Evolutionary conservation across 495 filamentous ascomycete species (phyloP).

Genomic region (Neurospora terricola): DNA sequence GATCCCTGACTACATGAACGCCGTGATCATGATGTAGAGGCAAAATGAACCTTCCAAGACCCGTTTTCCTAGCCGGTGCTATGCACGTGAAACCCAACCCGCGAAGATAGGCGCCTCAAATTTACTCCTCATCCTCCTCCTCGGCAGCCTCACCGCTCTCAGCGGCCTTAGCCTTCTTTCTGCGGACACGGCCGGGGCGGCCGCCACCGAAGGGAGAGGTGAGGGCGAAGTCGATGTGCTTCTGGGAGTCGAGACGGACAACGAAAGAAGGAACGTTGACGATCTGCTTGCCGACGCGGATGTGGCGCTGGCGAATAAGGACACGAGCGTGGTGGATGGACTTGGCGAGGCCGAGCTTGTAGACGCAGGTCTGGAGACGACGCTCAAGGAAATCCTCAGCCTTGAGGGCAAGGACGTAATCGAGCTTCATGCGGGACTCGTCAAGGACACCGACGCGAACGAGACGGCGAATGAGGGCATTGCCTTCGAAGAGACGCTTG

Average conservation of each 20-base stretch:
- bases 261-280: constrained; percentile 99
- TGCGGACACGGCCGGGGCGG: constrained; percentile 88
- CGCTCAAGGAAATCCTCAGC: constrained; percentile 99
- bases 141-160: constrained; percentile 79
- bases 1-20: constrained; percentile 19
- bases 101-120: constrained; percentile 17
- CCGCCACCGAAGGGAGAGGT: constrained; percentile 96
- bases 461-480: constrained; percentile 98
- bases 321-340: constrained; percentile 99
- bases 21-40: constrained; percentile 23
- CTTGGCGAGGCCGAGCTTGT: constrained; percentile 99
- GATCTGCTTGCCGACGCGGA: constrained; percentile 99
- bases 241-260: constrained; percentile 98
- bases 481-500: constrained; percentile 99
- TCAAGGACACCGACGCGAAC: constrained; percentile 99
- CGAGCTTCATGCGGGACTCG: constrained; percentile 99
- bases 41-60: constrained; percentile 19
- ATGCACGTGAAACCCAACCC: constrained; percentile 20
- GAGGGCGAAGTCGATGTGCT: constrained; percentile 99
- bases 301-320: constrained; percentile 96
- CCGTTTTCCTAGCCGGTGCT: constrained; percentile 32
- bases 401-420: constrained; percentile 99
- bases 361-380: constrained; percentile 97
- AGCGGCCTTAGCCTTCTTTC: constrained; percentile 98
- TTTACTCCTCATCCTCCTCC: constrained; percentile 78